Evolutionary conservation across 768 basidiomycete species (phyloP), one percentile per base, ranked within the genome.

Genomic region (Phanerodontia chrysosporium): DNA sequence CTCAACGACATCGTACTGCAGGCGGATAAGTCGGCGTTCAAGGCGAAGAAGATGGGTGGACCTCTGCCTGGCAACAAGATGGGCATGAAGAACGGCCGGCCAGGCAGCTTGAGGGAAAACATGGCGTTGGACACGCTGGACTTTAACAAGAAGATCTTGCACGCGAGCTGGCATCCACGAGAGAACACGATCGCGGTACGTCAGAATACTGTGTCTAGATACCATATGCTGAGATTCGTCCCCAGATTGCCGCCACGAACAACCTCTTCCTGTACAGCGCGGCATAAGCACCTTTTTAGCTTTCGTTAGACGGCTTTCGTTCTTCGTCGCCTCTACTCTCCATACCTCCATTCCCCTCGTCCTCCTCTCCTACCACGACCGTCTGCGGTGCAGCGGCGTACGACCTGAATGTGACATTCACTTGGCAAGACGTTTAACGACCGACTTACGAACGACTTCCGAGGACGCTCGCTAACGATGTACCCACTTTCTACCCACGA

Each of bases 21-120:
- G 74, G 97, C 97, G 1, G 97, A 99, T 79, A 99, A 99, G 74
- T 95, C 94, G 16, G 95, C 96, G 6, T 99, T 99, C 80, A 98
- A 98, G 74, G 93, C 92, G 51, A 99, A 98, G 87, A 99, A 98
- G 82, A 91, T 97, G 57, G 94, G 95, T 13, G 95, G 90, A 1
- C 86, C 88, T 9, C 69, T 87, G 56, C 83, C 85, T n/a, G 85
- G 84, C 39, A 84, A 81, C 68, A 89, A 90, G 72, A 75, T 81
- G 29, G 58, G 63, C 29, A 68, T 81, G 67, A 88, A 89, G 83
- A 86, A 94, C 72, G 93, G 94, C 13, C 85, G 90, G 67, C 79
- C 81, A 39, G 83, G 85, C 52, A 82, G 81, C n/a, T 74, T 90
- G 71, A 86, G 89, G 70, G 94, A 96, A 64, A 83, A 87, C 49